These are phyloP conservation scores for Leccinum broughii DNA, from an alignment of 768 basidiomycete species.

Conservation along the genomic window DNA sequence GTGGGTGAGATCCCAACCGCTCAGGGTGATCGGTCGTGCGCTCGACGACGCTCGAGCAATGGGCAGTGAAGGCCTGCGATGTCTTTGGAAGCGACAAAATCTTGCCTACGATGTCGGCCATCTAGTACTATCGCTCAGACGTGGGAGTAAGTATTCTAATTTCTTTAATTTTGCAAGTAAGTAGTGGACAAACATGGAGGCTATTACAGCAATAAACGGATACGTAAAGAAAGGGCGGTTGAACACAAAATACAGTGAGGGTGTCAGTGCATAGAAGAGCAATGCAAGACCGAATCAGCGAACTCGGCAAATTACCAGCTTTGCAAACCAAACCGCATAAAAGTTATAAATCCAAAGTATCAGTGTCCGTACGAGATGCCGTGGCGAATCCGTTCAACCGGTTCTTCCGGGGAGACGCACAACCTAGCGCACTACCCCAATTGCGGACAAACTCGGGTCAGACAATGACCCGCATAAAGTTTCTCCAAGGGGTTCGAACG, in stretches of 20 bases:
- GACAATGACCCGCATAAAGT: neutral
- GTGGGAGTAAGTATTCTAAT: neutral
- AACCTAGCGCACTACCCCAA: neutral
- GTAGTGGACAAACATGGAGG: neutral
- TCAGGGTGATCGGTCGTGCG: conserved; percentile 31
- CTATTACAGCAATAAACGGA: neutral
- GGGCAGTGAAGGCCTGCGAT: conserved; percentile 49
- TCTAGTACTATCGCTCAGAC: conserved; percentile 9
- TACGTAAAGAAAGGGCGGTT: too few species aligned
- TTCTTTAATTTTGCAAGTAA: neutral
- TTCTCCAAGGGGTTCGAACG: neutral
- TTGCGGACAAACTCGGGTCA: neutral
- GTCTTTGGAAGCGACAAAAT: conserved; percentile 51
- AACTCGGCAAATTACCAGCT: neutral
- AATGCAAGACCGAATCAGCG: neutral
- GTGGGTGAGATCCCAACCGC: conserved; percentile 58
- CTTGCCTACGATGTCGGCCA: conserved; percentile 39
- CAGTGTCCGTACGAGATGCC: neutral
- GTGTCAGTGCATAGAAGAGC: neutral
- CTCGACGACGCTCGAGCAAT: conserved; percentile 40
- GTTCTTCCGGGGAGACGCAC: neutral
- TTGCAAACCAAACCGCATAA: neutral
- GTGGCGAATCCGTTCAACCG: conserved; percentile 7
- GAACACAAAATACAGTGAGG: neutral
- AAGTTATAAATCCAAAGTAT: neutral